Conservation (phyloP, 345 rosid species). For the Salix viminalis region DNA sequence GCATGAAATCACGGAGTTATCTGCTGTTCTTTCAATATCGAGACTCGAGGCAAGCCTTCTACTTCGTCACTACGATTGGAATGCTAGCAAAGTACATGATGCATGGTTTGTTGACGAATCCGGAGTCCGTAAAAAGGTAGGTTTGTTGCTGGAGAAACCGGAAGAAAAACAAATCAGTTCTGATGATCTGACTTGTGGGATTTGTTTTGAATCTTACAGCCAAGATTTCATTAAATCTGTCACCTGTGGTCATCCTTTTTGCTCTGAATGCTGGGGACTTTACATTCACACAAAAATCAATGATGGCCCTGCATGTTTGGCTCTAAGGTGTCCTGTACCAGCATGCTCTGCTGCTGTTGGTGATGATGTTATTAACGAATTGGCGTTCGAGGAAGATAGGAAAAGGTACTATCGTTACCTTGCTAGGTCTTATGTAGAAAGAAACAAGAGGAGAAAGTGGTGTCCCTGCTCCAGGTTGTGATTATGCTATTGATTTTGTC, state of each 20-base stretch:
- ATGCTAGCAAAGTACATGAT: neutral
- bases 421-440: constrained; percentile 25
- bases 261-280: constrained; percentile 22
- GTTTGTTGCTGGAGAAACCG: neutral
- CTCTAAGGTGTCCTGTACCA: constrained; percentile 21
- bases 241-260: constrained; percentile 28
- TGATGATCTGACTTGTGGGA: constrained; percentile 9
- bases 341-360: no score
- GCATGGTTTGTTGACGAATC: constrained; percentile 12
- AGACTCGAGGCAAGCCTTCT: constrained; percentile 8
- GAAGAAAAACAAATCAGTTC: no score
- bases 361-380: neutral
- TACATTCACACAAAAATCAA: constrained; percentile 13
- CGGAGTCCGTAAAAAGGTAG: constrained; percentile 9
- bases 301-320: constrained; percentile 27
- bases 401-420: constrained; percentile 15
- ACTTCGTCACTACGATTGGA: constrained; percentile 16
- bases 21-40: constrained; percentile 1
- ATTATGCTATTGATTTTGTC: constrained; percentile 16
- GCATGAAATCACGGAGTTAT: neutral
- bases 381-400: constrained; percentile 9
- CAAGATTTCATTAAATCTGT: constrained; percentile 2
- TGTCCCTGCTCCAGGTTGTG: constrained; percentile 36
- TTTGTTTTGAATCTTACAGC: constrained; percentile 20
- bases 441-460: constrained; percentile 24